Percentiles rank a stretch among this genome's conserved stretches.
Evolutionary conservation across 2,329 filamentous ascomycete species (phyloP).

Genomic region (Blumeria hordei): DNA sequence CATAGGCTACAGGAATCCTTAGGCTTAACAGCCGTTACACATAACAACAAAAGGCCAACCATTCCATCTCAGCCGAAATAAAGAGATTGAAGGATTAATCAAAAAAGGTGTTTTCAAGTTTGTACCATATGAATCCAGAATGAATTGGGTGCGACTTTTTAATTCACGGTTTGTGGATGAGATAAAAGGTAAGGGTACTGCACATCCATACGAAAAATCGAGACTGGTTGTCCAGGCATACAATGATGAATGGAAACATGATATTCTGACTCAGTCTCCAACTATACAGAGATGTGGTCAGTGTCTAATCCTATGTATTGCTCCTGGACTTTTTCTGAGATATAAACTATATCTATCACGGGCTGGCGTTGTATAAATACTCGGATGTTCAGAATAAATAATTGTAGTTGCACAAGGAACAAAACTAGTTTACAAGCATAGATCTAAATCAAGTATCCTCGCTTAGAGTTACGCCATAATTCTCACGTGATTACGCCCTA

Average conservation of each 20-base stretch:
- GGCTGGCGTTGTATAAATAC: no score
- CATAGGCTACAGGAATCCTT: background rate
- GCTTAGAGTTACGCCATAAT: no score
- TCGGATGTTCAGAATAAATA: no score
- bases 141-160: constrained; percentile 1
- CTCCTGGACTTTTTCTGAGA: background rate
- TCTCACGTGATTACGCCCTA: no score
- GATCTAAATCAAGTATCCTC: no score
- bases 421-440: no score
- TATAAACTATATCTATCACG: constrained; percentile 1
- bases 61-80: background rate
- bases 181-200: background rate
- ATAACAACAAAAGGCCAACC: background rate
- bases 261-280: constrained; percentile 4
- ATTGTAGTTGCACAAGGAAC: no score
- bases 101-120: background rate
- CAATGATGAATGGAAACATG: constrained; percentile 2
- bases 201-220: constrained; percentile 3
- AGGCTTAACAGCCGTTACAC: background rate
- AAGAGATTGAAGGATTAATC: background rate
- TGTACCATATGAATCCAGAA: background rate
- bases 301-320: constrained; percentile 3
- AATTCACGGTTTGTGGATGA: constrained; percentile 3
- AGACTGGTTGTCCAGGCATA: constrained; percentile 5
- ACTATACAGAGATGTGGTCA: constrained; percentile 4